These are phyloP conservation scores for Arthrobotrys sphaeroides DNA, from an alignment of 2,329 filamentous ascomycete species.

Conservation along the genomic window DNA sequence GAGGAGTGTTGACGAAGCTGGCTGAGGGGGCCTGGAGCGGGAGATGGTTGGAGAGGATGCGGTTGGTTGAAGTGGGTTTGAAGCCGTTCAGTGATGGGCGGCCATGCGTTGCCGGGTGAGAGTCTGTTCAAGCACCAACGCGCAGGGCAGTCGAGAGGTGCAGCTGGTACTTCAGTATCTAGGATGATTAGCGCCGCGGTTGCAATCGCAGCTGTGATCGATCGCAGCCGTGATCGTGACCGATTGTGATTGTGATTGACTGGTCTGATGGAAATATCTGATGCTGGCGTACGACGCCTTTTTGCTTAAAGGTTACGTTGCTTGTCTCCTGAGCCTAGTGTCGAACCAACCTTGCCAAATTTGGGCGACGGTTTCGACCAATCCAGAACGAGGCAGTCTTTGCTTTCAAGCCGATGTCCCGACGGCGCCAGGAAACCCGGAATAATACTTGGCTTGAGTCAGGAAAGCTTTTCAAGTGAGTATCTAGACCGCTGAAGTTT, in stretches of 20 bases:
- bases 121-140: constrained; percentile 13
- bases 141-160: no score
- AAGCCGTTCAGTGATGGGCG: constrained; percentile 26
- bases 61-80: constrained; percentile 6
- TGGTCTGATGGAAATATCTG: background rate
- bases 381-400: no score
- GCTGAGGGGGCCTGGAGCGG: background rate
- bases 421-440: no score
- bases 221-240: background rate
- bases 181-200: no score
- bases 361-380: constrained; percentile 8
- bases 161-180: no score
- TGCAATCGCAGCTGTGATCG: no score
- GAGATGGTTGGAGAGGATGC: background rate
- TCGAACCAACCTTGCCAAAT: constrained; percentile 23
- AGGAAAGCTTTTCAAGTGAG: no score
- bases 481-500: no score
- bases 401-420: no score
- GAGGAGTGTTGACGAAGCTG: background rate
- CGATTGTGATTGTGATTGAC: background rate
- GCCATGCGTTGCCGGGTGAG: constrained; percentile 25
- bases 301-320: constrained; percentile 21
- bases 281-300: background rate
- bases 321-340: constrained; percentile 37
- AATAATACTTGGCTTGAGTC: no score